Evolutionary conservation across 2,329 filamentous ascomycete species (phyloP).

Genomic region (Neonectria punicea): DNA sequence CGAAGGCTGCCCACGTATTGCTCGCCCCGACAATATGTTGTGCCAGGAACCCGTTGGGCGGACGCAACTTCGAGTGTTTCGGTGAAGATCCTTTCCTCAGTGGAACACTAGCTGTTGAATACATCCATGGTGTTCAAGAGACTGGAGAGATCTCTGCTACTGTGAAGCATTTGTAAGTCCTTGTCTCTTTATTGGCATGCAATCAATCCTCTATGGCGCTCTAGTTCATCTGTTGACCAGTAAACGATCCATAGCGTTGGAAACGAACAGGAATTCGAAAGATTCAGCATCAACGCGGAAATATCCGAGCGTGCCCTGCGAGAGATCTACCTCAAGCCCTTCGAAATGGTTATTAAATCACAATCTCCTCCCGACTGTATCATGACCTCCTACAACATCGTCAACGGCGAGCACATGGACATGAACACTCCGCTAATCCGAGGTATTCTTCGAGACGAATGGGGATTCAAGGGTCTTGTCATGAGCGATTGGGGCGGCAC

Average conservation of each 20-base stretch:
- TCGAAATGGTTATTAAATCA: slow-evolving; percentile 51
- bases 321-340: slow-evolving; percentile 53
- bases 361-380: slow-evolving; percentile 47
- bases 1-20: slow-evolving; percentile 75
- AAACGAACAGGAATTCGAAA: slow-evolving; percentile 47
- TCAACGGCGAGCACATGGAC: slow-evolving; percentile 54
- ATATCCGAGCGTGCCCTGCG: slow-evolving; percentile 38
- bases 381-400: slow-evolving; percentile 57
- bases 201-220: no score
- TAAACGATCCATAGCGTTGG: slow-evolving; percentile 38
- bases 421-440: slow-evolving; percentile 50
- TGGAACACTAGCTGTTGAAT: slow-evolving; percentile 52
- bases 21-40: slow-evolving; percentile 70
- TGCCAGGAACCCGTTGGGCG: slow-evolving; percentile 58
- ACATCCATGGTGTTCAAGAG: slow-evolving; percentile 55
- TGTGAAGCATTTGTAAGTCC: slow-evolving; percentile 52
- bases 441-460: slow-evolving; percentile 52
- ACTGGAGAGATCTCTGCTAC: slow-evolving; percentile 52
- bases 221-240: no score
- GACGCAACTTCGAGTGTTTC: slow-evolving; percentile 57
- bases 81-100: slow-evolving; percentile 56
- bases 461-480: slow-evolving; percentile 55
- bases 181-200: no score
- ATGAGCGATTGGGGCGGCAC: slow-evolving; percentile 57
- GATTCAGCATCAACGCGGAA: slow-evolving; percentile 33